phyloP scores from a whole-genome alignment of 108 stramenopile species.

The Nitzschia sp. region DNA sequence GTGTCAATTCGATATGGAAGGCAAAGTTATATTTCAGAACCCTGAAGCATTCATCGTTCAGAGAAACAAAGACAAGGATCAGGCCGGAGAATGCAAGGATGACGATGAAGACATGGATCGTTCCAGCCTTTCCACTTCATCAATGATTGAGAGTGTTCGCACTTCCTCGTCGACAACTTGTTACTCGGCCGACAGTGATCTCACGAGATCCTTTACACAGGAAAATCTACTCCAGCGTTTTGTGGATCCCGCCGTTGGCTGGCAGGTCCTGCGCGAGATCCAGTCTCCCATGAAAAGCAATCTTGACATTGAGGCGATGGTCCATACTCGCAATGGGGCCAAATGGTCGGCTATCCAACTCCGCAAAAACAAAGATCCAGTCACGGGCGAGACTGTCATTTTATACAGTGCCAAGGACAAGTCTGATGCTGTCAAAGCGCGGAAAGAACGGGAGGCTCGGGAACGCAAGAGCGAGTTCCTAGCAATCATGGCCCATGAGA shows the following conservation, averaged over 20 bases:
- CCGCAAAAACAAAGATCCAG: constrained; percentile 22
- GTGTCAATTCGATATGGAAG: constrained; percentile 33
- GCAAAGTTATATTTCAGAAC: constrained; percentile 33
- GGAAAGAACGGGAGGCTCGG: constrained; percentile 8
- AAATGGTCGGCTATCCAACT: constrained; percentile 26
- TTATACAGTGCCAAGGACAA: constrained; percentile 31
- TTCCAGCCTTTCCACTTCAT: too few relatives aligned
- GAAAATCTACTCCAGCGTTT: constrained; percentile 5
- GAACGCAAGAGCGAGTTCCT: constrained; percentile 23
- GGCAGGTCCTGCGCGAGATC: constrained; percentile 10
- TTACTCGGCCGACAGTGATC: not conserved
- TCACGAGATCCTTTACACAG: not conserved
- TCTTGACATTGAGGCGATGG: constrained; percentile 27
- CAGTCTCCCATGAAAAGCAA: constrained; percentile 14
- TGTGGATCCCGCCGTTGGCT: constrained; percentile 15
- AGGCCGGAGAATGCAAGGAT: not conserved
- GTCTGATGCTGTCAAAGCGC: constrained; percentile 27
- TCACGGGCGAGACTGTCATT: constrained; percentile 13
- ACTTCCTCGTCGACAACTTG: not conserved
- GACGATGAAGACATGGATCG: too few relatives aligned
- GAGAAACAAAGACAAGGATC: not conserved
- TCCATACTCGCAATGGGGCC: constrained; percentile 14
- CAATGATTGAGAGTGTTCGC: not conserved
- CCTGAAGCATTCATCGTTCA: constrained; percentile 16
- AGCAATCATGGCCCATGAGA: constrained; percentile 56